Base-by-base conservation (phyloP, 371 early-diverging fungal genomes). In the Cokeromyces recurvatus region DNA sequence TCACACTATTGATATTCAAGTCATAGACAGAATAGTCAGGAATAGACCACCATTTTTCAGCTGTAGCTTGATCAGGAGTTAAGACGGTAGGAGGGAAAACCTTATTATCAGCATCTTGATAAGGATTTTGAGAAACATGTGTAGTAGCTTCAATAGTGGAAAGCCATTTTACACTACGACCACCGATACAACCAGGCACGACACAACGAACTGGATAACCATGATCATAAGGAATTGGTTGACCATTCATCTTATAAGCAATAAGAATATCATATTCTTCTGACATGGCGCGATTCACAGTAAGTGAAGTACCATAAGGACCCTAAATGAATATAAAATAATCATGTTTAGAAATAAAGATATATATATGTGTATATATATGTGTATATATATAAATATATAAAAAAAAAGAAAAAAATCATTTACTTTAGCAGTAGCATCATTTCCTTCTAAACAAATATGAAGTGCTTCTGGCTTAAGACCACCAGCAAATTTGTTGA, bases 161-260 rank as follows among this genome's bases (percentile, higher is more conserved):
- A 16, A 92, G 67, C 85, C 86, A 91, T 58, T 94, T 94, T 57
- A 92, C 86, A 49, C 76, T 81, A 32, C 94, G 79, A 0, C 89
- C 94, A 16, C 92, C 94, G 32, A 92, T 90, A 49, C 84, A 77
- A 6, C 94, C 94, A 21, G 92, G 92, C 4, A 92, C 84, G 34
- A 94, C 75, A 9, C 84, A 75, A 12, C 94, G 85, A 4, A 90
- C 48, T 10, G 94, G 94, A 51, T 67, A 87, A 2, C 94, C 92
- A 57, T 89, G 90, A 61, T 89, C 89, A 23, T 80, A 78, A 5
- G 87, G 67, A 17, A 94, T 62, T 17, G 67, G 60, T 49, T 76
- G 68, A 23, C 92, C 92, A 62, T 94, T 94, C 90, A 91, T 90
- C 57, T 84, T 82, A 42, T 85, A 89, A n/a, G 92, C 90, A 5